Base-by-base conservation (phyloP, 345 rosid genomes). In the Abelmoschus esculentus region DNA sequence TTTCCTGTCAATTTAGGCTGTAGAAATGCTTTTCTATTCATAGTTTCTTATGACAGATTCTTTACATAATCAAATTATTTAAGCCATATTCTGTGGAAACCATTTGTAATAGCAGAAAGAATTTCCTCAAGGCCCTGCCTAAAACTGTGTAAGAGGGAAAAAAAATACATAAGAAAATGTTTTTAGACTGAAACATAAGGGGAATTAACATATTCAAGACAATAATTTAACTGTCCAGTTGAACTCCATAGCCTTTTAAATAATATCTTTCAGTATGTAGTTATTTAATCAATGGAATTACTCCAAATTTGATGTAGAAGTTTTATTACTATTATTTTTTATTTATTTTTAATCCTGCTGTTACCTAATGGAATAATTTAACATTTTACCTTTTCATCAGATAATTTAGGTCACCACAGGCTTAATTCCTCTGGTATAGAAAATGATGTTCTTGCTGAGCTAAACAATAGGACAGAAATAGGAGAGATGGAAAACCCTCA, bases 341-440 rank as follows among this genome's bases (percentile, higher is more conserved):
- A 0, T 62, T 19, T 5, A 1, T 22, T 17, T 62, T 62, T 10
- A 12, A 12, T 6, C 7, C 10, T 34, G 0, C 12, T 55, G 29
- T 53, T 68, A 34, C 17, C 12, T 67, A 10, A 34, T 34, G 8
- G 47, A 52, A n/a, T 31, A 3, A 53, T 34, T 53, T 36, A 32
- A 68, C 61, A 34, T 3, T 31, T 68, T 6, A 26, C 5, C 64
- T 18, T 73, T 73, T 66, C 79, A 85, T 66, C 79, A 83, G 93
- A 66, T 59, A 62, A 83, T 70, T 81, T 80, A 77, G 66, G 72
- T 72, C 78, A 70, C 29, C 82, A 70, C 61, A 73, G 36, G 64
- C 12, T 49, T 17, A 14, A 68, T 36, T 68, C 75, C 15, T 70
- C 62, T 8, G 64, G 57, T 10, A 54, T 52, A 7, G 32, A 65